phyloP scores from a whole-genome alignment of 345 rosid species.

The Eucalyptus sp. region DNA sequence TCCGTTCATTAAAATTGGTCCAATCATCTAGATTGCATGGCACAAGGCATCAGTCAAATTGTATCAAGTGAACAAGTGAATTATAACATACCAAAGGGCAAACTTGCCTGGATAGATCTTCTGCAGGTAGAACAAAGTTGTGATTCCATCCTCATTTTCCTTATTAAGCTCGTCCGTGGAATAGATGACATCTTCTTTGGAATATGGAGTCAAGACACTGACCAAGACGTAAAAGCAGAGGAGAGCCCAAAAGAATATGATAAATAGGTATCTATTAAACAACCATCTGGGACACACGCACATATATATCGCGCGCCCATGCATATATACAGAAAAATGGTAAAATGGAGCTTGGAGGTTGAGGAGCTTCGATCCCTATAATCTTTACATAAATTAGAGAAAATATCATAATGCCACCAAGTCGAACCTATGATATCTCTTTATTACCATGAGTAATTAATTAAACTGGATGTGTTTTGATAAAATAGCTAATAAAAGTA shows the following conservation, averaged over 20 bases:
- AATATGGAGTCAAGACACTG: conserved; percentile 94
- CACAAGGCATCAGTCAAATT: neutral
- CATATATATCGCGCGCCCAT: neutral
- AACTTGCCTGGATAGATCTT: conserved; percentile 83
- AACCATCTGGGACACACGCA: accelerated
- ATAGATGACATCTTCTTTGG: conserved; percentile 78
- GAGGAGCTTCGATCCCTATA: neutral
- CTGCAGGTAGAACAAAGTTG: conserved; percentile 72
- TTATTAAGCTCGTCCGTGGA: conserved; percentile 61
- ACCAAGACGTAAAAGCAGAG: neutral
- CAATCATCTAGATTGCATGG: conserved; percentile 59
- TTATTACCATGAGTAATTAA: neutral
- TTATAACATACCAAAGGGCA: neutral
- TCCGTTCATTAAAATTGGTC: conserved; percentile 58
- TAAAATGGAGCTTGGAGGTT: neutral
- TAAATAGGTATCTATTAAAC: neutral
- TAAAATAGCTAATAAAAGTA: neutral
- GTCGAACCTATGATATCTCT: neutral
- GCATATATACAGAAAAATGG: neutral
- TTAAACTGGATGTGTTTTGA: neutral
- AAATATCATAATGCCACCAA: neutral
- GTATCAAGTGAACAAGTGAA: neutral
- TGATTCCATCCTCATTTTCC: conserved; percentile 93
- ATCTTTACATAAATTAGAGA: accelerated
- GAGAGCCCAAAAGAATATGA: neutral